Base-by-base conservation (phyloP, 208 protist genomes). In the Leishmania martiniquensis region DNA sequence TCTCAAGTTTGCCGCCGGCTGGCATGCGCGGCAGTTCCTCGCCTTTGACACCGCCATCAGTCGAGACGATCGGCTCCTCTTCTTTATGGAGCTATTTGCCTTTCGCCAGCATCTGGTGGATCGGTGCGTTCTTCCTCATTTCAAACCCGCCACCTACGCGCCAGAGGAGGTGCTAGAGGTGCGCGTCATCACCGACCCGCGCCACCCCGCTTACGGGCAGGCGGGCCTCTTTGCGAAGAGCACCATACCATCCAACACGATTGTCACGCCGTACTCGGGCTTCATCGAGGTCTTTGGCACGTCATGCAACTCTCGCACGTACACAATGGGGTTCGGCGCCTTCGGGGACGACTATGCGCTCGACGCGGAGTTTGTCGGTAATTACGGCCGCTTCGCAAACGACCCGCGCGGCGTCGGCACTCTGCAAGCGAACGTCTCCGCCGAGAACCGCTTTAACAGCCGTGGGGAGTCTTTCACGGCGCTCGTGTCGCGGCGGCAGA, bases 301-400 rank as follows among this genome's bases (percentile, higher is more conserved):
- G 25, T 92, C 91, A 52, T 91, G 91, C 71, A 97, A 91, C 76
- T 96, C 91, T 1, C 90, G 92, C 62, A 96, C 92, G 20, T 97
- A 97, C 83, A 96, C 92, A 13, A 97, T 97, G 94, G 92, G 94
- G 17, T 97, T 94, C 72, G 94, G 94, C 54, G 86, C 80, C 52
- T 75, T 90, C 62, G 85, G 86, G 13, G 92, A 96, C 76, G 94
- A 97, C 76, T 94, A 91, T 78, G 94, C 87, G 0, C 79, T 97
- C 25, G 94, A 97, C 72, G 94, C 94, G 34, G 92, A 97, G 86
- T 97, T 97, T 77, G 85, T 86, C 1, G 94, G 94, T 52, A 96
- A 96, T 80, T 94, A 93, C 73, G 94, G 89, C 55, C 94, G 94
- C 55, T 97, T 94, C 73, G 94, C 94, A 15, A 97, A 97, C 73